Percentiles rank a stretch among this genome's conserved stretches.
Conservation (phyloP, 2,329 filamentous ascomycete genomes). For the Fusarium cyanostomum region DNA sequence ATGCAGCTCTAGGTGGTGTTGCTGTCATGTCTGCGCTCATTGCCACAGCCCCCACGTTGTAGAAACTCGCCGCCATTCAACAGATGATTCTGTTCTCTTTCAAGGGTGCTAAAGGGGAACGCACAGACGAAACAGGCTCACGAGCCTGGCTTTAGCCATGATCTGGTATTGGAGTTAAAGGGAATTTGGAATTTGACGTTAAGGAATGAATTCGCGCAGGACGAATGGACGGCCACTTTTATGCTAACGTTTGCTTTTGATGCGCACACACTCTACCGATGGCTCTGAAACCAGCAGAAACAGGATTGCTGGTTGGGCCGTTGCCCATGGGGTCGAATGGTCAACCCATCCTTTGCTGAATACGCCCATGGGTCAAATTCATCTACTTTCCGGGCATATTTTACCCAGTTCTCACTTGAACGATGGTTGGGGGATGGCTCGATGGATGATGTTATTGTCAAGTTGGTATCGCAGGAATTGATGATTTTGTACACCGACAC, state of each 20-base stretch:
- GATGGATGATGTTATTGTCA: slow-evolving; percentile 10
- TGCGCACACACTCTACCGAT: neutral
- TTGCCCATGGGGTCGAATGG: neutral
- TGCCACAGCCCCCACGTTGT: slow-evolving; percentile 48
- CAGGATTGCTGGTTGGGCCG: no score
- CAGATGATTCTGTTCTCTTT: neutral
- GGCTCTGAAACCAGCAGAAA: neutral
- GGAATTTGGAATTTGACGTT: slow-evolving; percentile 14
- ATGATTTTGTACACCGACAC: slow-evolving; percentile 12
- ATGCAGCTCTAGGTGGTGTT: slow-evolving; percentile 50
- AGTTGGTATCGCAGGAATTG: slow-evolving; percentile 25
- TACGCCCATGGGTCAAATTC: neutral
- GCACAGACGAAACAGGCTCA: neutral
- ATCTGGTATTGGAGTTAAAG: slow-evolving; percentile 30
- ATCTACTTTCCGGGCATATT: neutral
- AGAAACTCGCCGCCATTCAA: neutral
- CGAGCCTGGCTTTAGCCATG: neutral
- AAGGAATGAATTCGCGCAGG: neutral
- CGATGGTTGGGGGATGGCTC: neutral
- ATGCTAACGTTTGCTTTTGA: slow-evolving; percentile 1
- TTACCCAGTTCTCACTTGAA: neutral
- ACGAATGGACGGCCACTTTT: neutral
- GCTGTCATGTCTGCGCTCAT: slow-evolving; percentile 54
- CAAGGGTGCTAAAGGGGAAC: neutral
- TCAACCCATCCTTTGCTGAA: neutral